Percentiles rank a stretch among this genome's conserved stretches.
These are phyloP conservation scores for Lasiosphaeria ovina DNA, from an alignment of 495 filamentous ascomycete genomes.

Conservation along the genomic window DNA sequence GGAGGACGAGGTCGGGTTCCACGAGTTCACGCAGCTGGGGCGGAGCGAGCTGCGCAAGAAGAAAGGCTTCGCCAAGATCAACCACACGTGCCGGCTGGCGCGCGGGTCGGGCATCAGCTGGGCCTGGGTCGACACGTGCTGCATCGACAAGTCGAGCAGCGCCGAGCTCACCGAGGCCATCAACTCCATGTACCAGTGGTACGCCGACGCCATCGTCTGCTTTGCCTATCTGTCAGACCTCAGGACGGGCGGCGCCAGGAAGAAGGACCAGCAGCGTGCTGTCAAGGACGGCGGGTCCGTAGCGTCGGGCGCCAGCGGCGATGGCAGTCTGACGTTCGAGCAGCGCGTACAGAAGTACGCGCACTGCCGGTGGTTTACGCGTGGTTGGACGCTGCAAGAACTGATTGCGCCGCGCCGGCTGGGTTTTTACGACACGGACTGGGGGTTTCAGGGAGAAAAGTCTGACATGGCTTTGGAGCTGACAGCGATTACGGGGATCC, in stretches of 20 bases:
- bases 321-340: neutral
- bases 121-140: slow-evolving; percentile 49
- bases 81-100: slow-evolving; percentile 34
- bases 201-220: slow-evolving; percentile 30
- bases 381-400: slow-evolving; percentile 44
- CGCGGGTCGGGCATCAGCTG: slow-evolving; percentile 25
- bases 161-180: slow-evolving; percentile 45
- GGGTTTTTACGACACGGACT: slow-evolving; percentile 32
- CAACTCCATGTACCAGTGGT: slow-evolving; percentile 50
- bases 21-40: slow-evolving; percentile 22
- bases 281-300: neutral
- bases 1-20: slow-evolving; percentile 34
- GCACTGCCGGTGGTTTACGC: slow-evolving; percentile 32
- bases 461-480: slow-evolving; percentile 4
- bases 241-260: neutral
- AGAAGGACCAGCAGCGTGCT: neutral
- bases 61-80: slow-evolving; percentile 36
- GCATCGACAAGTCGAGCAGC: slow-evolving; percentile 47
- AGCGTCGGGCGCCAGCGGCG: neutral
- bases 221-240: slow-evolving; percentile 32
- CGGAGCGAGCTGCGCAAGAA: slow-evolving; percentile 9
- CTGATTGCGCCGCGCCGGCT: slow-evolving; percentile 33
- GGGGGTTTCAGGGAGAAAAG: slow-evolving; percentile 26
- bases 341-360: slow-evolving; percentile 3
- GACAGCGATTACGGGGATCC: slow-evolving; percentile 17